phyloP scores from a whole-genome alignment of 2,329 filamentous ascomycete species.

The Neonectria sp. region DNA sequence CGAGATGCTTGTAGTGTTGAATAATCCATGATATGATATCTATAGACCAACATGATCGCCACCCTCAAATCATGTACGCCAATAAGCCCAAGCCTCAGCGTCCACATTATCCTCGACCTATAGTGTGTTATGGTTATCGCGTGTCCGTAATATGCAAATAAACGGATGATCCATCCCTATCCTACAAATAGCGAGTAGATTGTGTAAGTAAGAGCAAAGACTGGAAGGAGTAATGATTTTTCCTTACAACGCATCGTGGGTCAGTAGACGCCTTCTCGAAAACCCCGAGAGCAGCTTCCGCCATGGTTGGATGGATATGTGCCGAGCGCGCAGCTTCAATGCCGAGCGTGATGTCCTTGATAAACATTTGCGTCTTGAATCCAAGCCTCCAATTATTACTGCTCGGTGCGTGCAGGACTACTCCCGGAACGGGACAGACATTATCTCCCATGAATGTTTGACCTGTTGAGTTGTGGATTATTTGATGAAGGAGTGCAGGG shows the following conservation, averaged over 20 bases:
- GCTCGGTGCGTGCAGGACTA: constrained; percentile 15
- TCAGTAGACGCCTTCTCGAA: constrained; percentile 19
- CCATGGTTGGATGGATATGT: constrained; percentile 12
- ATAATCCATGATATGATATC: no score
- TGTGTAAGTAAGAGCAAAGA: background rate
- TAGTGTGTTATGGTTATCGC: background rate
- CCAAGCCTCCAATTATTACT: constrained; percentile 20
- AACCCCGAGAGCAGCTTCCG: constrained; percentile 11
- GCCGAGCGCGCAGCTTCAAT: constrained; percentile 14
- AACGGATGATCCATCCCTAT: constrained; percentile 21
- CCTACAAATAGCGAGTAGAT: background rate
- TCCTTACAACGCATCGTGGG: constrained; percentile 21
- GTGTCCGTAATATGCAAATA: constrained; percentile 22
- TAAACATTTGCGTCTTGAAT: constrained; percentile 15
- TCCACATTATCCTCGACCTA: background rate
- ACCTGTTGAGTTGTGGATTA: constrained; percentile 31
- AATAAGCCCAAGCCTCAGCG: background rate
- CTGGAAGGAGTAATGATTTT: background rate
- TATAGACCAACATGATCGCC: no score
- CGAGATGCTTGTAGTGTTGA: no score
- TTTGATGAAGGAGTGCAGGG: constrained; percentile 14
- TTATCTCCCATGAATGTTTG: constrained; percentile 27
- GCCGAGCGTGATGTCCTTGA: constrained; percentile 17
- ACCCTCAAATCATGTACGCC: no score
- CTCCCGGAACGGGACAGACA: constrained; percentile 9